Conservation (phyloP, 768 basidiomycete species). For the Rhizopogon sp. region DNA sequence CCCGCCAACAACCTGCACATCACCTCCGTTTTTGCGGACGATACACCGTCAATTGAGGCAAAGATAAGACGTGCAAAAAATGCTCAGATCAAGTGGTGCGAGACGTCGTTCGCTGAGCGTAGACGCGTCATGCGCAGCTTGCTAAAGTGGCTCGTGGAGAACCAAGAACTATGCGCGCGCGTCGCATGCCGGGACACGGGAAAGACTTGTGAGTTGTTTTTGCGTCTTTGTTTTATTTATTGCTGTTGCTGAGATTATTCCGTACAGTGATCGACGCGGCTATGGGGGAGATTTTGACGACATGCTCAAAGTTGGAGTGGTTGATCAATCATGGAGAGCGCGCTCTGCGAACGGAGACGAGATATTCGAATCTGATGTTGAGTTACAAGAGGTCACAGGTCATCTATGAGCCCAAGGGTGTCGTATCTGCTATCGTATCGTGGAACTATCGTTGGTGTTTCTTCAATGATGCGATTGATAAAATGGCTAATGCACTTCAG, state of each 20-base stretch:
- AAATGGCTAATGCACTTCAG: slow-evolving; percentile 31
- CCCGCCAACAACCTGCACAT: slow-evolving; percentile 85
- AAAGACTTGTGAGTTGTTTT: slow-evolving; percentile 63
- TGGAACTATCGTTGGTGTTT: slow-evolving; percentile 82
- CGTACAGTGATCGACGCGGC: slow-evolving; percentile 84
- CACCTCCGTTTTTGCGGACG: slow-evolving; percentile 72
- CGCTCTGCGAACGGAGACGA: slow-evolving; percentile 65
- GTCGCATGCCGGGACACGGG: slow-evolving; percentile 93
- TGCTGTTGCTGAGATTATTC: neutral
- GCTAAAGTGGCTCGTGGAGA: slow-evolving; percentile 88
- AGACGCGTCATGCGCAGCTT: slow-evolving; percentile 81
- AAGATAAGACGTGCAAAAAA: slow-evolving; percentile 63
- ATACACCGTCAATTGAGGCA: slow-evolving; percentile 59
- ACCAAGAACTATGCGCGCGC: slow-evolving; percentile 80
- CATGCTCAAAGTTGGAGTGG: slow-evolving; percentile 93
- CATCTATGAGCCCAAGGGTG: slow-evolving; percentile 87
- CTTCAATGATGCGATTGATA: neutral
- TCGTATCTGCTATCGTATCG: slow-evolving; percentile 88
- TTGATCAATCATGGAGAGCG: slow-evolving; percentile 81
- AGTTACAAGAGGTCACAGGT: slow-evolving; percentile 76
- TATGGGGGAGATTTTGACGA: slow-evolving; percentile 92
- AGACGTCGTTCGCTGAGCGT: slow-evolving; percentile 74
- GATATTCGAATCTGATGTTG: slow-evolving; percentile 63
- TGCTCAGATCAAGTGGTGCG: slow-evolving; percentile 72
- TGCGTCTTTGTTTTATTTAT: neutral